Conservation (phyloP, 106 monocot genomes). For the Phalaenopsis aphrodite region DNA sequence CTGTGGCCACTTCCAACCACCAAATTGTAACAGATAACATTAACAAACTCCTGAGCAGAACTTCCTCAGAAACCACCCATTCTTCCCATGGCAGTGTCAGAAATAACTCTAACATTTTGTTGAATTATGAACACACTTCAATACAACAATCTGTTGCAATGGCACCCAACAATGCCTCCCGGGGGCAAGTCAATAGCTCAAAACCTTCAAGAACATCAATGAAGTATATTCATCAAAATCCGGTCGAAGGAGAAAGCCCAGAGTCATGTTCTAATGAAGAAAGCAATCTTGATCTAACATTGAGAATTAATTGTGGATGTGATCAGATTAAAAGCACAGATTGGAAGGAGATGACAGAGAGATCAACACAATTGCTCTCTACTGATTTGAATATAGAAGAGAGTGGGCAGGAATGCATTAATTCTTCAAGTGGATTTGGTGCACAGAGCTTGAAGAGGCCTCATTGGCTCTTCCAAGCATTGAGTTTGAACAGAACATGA, state of each 20-base stretch:
- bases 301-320: constrained; percentile 35
- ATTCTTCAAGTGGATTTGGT: constrained; percentile 7
- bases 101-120: background rate
- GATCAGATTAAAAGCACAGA: constrained; percentile 22
- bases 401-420: background rate
- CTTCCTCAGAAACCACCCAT: constrained; percentile 27
- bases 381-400: constrained; percentile 4
- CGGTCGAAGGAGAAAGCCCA: background rate
- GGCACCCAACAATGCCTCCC: background rate
- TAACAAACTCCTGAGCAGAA: constrained; percentile 16
- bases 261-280: constrained; percentile 28
- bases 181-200: constrained; percentile 1
- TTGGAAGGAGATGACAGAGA: constrained; percentile 9
- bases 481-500: constrained; percentile 30
- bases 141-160: background rate
- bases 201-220: background rate
- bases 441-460: constrained; percentile 21
- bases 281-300: constrained; percentile 37
- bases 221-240: constrained; percentile 11
- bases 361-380: constrained; percentile 2
- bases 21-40: constrained; percentile 5
- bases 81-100: constrained; percentile 12
- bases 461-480: constrained; percentile 23
- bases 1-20: background rate
- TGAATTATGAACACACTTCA: background rate